A percentile compares a stretch with the other conserved stretches of the same genome.
Evolutionary conservation across 495 filamentous ascomycete genomes (phyloP).

Genomic region (Tuber umbilicatum): DNA sequence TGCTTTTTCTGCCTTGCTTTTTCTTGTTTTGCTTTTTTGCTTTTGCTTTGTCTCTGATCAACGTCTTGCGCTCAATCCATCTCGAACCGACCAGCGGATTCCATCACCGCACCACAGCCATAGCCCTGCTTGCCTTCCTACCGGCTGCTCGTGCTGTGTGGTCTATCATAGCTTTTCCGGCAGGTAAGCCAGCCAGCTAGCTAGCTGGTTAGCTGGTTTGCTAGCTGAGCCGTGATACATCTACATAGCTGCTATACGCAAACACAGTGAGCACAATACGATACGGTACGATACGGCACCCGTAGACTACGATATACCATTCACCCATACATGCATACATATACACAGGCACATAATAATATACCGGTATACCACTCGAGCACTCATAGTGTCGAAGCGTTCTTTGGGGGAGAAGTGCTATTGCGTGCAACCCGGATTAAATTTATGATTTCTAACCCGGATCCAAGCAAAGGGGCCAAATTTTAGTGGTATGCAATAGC

Average conservation of each 20-base stretch:
- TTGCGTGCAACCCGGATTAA: no score
- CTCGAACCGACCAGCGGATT: neutral
- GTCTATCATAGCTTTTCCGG: neutral
- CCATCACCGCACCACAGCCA: neutral
- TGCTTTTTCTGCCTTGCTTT: neutral
- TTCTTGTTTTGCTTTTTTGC: neutral
- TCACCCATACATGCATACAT: neutral
- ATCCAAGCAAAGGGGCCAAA: no score
- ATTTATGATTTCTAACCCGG: no score
- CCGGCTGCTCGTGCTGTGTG: neutral
- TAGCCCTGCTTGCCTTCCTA: neutral
- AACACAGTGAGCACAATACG: neutral
- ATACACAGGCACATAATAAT: neutral
- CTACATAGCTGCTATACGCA: neutral
- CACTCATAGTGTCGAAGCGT: no score
- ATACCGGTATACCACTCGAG: no score
- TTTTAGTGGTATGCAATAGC: no score
- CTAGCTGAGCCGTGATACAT: neutral
- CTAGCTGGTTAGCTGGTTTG: neutral
- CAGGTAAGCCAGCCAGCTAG: neutral
- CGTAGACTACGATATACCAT: neutral
- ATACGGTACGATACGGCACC: neutral
- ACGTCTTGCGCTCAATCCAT: neutral
- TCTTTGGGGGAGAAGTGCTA: no score
- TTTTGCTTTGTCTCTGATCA: neutral